Evolutionary conservation across 2,329 filamentous ascomycete genomes (phyloP), one percentile per base, ranked within the genome.

Genomic region (Cercospora berteroae): DNA sequence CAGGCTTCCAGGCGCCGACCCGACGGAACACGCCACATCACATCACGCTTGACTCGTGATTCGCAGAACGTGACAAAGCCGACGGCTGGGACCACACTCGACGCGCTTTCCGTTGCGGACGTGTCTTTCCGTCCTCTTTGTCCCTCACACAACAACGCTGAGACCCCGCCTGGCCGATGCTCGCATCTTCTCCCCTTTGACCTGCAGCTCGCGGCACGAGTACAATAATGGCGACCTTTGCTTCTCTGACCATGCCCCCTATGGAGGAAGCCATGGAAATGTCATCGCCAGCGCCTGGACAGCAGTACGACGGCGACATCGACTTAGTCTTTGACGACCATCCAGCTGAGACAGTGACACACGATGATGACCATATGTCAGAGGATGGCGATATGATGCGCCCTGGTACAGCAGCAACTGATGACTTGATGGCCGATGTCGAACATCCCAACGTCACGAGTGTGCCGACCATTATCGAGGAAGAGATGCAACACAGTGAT

Each of bases 271-370:
- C 82, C 64, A 87, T 87, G 85, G 85, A 87, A 69, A 80, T 89
- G 74, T 80, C 85, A 72, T 80, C 84, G 81, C 84, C 50, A 70
- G 74, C 27, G 81, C 29, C 83, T 25, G 74, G 77, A 65, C 82
- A 78, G 39, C 72, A 79, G 57, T 77, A 76, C 52, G 82, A 85
- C 63, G 81, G 81, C 61, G 84, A 87, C 64, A 84, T 86, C 64
- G 85, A 87, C 66, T 87, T 89, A 68, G 87, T 89, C 71, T 81
- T 89, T 68, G 86, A 88, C 71, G 75, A 70, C 50, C 66, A 84
- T 67, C 79, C 48, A 27, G 72, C 69, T n/a, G 71, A 71, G 23
- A 69, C 64, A 3, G 67, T 72, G 3, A 59, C 70, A 13, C 69
- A 68, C 36, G 82, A 89, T 67, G 85, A 88, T 71, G 84, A 88